These are phyloP conservation scores for Cupressus sempervirens DNA, from an alignment of 75 land plant species.

Conservation along the genomic window DNA sequence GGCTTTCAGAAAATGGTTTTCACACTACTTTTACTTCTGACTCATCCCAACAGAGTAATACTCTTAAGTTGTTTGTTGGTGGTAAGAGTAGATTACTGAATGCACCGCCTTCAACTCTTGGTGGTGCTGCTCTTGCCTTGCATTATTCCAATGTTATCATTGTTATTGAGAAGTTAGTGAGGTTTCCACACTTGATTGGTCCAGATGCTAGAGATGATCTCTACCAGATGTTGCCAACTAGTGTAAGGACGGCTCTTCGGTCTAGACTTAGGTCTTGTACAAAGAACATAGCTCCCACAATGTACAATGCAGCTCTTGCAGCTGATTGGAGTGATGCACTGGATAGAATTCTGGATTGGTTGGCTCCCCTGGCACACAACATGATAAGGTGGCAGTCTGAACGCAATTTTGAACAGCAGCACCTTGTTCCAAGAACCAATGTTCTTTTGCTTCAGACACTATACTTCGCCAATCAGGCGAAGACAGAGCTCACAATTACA, in stretches of 20 bases:
- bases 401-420: constrained; percentile 96
- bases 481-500: constrained; percentile 86
- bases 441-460: constrained; percentile 85
- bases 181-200: constrained; percentile 86
- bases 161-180: constrained; percentile 81
- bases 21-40: constrained; percentile 14
- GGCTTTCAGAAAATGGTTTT: constrained; percentile 6
- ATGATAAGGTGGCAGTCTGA: constrained; percentile 99
- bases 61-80: constrained; percentile 30
- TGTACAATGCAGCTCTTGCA: constrained; percentile 74
- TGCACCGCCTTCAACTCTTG: constrained; percentile 79
- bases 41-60: not conserved
- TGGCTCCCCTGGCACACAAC: constrained; percentile 94
- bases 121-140: constrained; percentile 88
- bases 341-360: constrained; percentile 75
- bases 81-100: constrained; percentile 49
- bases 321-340: constrained; percentile 87
- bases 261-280: constrained; percentile 60
- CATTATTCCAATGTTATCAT: constrained; percentile 97
- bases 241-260: constrained; percentile 59
- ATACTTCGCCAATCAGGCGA: constrained; percentile 85
- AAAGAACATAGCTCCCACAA: constrained; percentile 54
- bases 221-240: constrained; percentile 92
- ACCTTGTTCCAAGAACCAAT: constrained; percentile 66
- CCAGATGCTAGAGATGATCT: constrained; percentile 93